A percentile compares a stretch with the other conserved stretches of the same genome.
phyloP scores from a whole-genome alignment of 208 protist genomes.

The Crithidia mellificae region DNA sequence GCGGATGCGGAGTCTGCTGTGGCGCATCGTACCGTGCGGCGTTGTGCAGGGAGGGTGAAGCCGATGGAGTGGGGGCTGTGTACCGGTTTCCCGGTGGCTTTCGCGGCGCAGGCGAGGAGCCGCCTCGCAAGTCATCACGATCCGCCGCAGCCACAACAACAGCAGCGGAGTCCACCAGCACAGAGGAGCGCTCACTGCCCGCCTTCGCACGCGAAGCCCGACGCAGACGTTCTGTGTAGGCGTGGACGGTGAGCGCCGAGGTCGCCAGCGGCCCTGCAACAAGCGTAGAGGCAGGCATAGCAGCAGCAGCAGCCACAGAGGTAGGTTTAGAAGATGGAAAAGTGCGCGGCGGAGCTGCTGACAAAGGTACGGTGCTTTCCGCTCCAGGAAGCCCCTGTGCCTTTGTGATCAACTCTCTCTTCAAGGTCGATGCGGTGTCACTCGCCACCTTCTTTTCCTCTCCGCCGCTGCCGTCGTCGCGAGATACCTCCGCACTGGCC shows the following conservation, averaged over 20 bases:
- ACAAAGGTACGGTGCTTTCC: too few relatives aligned
- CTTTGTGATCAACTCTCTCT: too few relatives aligned
- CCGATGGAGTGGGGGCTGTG: neutral
- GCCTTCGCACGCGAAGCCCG: neutral
- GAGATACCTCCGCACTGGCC: neutral
- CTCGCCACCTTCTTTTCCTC: too few relatives aligned
- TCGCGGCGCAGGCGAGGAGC: slow-evolving; percentile 14
- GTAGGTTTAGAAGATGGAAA: neutral
- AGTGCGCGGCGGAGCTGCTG: too few relatives aligned
- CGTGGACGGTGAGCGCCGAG: neutral
- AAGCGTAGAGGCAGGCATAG: neutral
- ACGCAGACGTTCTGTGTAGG: neutral
- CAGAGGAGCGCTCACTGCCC: neutral
- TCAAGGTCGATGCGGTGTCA: too few relatives aligned
- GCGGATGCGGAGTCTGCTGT: neutral
- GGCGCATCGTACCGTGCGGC: neutral
- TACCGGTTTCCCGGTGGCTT: neutral
- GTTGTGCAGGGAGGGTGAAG: neutral
- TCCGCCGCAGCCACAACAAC: neutral
- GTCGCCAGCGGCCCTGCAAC: slow-evolving; percentile 5
- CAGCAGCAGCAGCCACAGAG: neutral
- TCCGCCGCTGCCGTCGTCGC: too few relatives aligned
- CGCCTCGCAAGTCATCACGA: neutral
- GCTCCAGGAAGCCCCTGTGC: too few relatives aligned
- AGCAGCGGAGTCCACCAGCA: too few relatives aligned